Base-by-base conservation (phyloP, 192 early-diverging fungal species). In the Fimicolochytrium jonesii region DNA sequence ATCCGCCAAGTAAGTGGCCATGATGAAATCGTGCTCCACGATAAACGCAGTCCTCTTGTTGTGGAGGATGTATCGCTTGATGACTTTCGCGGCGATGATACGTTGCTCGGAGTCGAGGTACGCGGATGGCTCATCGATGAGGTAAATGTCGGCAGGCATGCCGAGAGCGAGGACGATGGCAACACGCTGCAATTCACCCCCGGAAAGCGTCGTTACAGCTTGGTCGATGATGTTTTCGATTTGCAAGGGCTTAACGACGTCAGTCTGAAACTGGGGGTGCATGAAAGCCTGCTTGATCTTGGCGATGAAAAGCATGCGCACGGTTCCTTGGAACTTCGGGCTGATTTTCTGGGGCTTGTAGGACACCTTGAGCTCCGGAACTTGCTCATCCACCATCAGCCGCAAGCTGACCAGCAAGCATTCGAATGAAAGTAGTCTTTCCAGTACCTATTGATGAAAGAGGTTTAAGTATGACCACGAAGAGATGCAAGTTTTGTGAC, bases 21-120 rank as follows among this genome's bases (percentile, higher is more conserved):
- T 98, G 70, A 95, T 95, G 70, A 98, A 96, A 80, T 98, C 95
- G 87, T 95, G 94, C 87, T 97, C 94, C 49, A 97, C 94, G 41
- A 97, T 85, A 73, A 98, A 98, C 25, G 94, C 95, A 7, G 95
- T 98, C 81, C 92, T 91, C 75, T 95, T 92, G 63, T 87, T 82
- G 80, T 95, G 91, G 66, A 98, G 74, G 56, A 98, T 95, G 79
- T 92, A 98, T 67, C 77, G 87, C 82, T 98, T 98, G 81, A 98
- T 98, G 62, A 96, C 95, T 84, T 95, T 96, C 48, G 92, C 91
- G 26, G 95, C 91, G 69, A 94, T 89, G 77, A 98, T 94, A 89
- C 95, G 91, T 81, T 98, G 95, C 73, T 98, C 95, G 26, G 95
- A 98, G 77, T 98, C 95, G 46, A 98, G 77, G 74, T 96, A 98